Conservation (phyloP, 2,329 filamentous ascomycete species). For the Nemania diffusa region DNA sequence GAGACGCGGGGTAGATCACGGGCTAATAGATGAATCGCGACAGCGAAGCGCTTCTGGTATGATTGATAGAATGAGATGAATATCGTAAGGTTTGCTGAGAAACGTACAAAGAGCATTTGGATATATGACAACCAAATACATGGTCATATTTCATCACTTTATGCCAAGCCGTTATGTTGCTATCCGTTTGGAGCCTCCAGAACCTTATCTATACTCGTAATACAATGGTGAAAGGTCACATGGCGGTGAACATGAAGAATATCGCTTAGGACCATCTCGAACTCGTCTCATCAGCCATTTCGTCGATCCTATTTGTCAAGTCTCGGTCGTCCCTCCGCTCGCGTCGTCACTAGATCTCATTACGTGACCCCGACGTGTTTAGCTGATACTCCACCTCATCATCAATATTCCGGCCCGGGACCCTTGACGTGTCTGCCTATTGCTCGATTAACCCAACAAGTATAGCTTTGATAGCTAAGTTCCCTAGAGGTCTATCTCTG, state of each 20-base stretch:
- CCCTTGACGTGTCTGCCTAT: constrained; percentile 29
- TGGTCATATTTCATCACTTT: neutral
- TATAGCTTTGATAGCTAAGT: constrained; percentile 13
- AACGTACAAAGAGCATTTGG: neutral
- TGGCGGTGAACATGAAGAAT: neutral
- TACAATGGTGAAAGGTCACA: neutral
- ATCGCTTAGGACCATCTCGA: neutral
- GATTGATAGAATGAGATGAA: neutral
- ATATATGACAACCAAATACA: neutral
- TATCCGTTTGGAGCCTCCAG: neutral
- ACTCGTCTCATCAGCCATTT: neutral
- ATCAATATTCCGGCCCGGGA: constrained; percentile 19
- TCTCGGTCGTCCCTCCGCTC: constrained; percentile 9
- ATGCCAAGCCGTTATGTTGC: neutral
- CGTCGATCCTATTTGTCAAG: constrained; percentile 13
- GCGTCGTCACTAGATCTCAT: constrained; percentile 18
- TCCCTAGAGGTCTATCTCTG: constrained; percentile 9
- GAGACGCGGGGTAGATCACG: constrained; percentile 17
- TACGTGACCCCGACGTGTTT: constrained; percentile 20
- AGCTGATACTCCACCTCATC: constrained; percentile 21
- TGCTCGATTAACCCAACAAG: constrained; percentile 6
- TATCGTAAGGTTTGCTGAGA: neutral
- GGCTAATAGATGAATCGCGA: constrained; percentile 14
- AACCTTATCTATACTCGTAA: neutral
- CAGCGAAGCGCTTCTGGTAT: constrained; percentile 4